Evolutionary conservation across 805 yeast species (phyloP), one percentile per base, ranked within the genome.

Genomic region (Kodamaea neixiangensis): DNA sequence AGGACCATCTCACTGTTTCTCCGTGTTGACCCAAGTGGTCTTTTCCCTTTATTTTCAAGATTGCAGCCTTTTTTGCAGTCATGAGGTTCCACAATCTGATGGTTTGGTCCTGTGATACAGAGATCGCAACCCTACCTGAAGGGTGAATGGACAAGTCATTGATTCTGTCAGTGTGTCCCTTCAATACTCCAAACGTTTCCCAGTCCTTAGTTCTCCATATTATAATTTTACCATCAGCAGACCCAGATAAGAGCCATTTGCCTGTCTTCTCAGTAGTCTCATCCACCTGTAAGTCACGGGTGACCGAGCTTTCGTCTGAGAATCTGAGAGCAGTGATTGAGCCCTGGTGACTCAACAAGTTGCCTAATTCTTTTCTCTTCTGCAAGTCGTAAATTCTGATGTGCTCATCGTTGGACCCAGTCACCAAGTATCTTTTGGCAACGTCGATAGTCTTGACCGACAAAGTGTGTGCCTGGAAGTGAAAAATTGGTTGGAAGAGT

Each of bases 131-230:
- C 69, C 89, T 80, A 11, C 96, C 97, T 3, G 90, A 77, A 14
- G 96, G 96, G 67, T 94, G 99, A 35, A 94, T 87, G 22, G 91
- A 87, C 40, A 94, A 62, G 66, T 91, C 98, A 58, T 86, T 87
- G 40, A 94, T 80, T 48, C 87, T 77, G n/a, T 83, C 93, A 41
- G 78, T 79, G 69, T 93, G 98, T 10, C 97, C 98, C 66, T 91
- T 91, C 67, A 94, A 74, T 11, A 85, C 83, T 3, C 94, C 96
- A 65, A 89, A 85, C 40, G 83, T 78, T 64, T 94, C 98, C 99
- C 99, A 94, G 70, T 94, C 99, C 66, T 89, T 90, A 2, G 94
- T 87, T 67, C 98, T 78, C 99, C 99, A 94, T 39, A 94, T 80
- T 47, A 90, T 81, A 44, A 94, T 83, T 53, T 84, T 86, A 19